These are phyloP conservation scores for Salix udensis DNA, from an alignment of 345 rosid genomes.

Conservation along the genomic window DNA sequence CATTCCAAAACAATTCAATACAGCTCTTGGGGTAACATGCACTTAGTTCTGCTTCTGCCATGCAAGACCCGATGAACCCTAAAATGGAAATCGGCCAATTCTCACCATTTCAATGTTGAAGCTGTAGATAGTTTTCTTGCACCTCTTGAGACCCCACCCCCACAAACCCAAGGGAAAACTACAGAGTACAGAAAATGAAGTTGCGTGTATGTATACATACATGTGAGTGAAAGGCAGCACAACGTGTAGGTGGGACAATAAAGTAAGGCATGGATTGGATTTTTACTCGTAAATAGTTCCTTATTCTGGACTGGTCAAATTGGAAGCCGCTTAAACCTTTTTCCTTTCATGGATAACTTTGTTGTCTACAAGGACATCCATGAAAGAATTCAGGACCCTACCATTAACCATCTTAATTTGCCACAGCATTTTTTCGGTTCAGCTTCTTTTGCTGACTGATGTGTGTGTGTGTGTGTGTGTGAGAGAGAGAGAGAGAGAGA, in stretches of 20 bases:
- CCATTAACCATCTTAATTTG: neutral
- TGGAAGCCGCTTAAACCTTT: conserved; percentile 19
- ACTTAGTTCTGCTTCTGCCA: neutral
- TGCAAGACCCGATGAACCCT: neutral
- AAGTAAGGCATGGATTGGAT: neutral
- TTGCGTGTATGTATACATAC: neutral
- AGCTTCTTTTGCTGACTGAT: conserved; percentile 35
- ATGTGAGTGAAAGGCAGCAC: conserved; percentile 16
- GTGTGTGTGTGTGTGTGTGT: neutral
- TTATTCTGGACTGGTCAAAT: conserved; percentile 17
- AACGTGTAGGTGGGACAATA: conserved; percentile 14
- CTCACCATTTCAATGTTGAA: neutral
- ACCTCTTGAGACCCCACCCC: conserved; percentile 9
- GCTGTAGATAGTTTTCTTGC: neutral
- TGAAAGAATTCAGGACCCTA: neutral
- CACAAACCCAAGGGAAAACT: neutral
- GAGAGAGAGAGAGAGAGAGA: too few relatives aligned
- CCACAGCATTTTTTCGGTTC: conserved; percentile 12
- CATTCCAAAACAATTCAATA: neutral
- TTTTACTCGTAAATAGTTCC: neutral
- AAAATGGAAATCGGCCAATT: neutral
- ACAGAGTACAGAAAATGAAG: neutral
- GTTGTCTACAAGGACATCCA: conserved; percentile 1
- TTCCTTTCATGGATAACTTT: neutral
- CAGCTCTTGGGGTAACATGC: neutral